A percentile compares a stretch with the other conserved stretches of the same genome.
These are phyloP conservation scores for Globisporangium spiculum DNA, from an alignment of 352 stramenopile genomes.

Conservation along the genomic window DNA sequence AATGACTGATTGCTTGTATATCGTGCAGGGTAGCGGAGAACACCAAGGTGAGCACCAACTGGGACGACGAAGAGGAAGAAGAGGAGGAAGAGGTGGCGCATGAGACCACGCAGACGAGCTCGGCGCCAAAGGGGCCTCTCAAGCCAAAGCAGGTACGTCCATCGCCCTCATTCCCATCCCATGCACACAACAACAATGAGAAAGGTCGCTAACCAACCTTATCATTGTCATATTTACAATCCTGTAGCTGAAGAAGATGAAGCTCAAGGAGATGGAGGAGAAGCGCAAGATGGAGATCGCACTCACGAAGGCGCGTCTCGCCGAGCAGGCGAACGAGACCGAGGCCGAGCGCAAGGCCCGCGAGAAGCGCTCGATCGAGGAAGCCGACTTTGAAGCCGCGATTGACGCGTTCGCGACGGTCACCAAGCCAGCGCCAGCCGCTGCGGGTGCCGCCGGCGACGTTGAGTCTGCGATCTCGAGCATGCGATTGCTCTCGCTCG, in stretches of 20 bases:
- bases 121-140: slow-evolving; percentile 46
- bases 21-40: slow-evolving; percentile 32
- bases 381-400: slow-evolving; percentile 73
- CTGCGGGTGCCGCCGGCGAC: slow-evolving; percentile 25
- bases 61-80: slow-evolving; percentile 79
- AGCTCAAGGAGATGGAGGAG: slow-evolving; percentile 83
- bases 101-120: slow-evolving; percentile 21
- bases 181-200: not conserved
- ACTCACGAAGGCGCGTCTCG: slow-evolving; percentile 69
- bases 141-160: slow-evolving; percentile 66
- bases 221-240: not conserved
- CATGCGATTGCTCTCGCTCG: slow-evolving; percentile 69
- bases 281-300: slow-evolving; percentile 78
- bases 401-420: slow-evolving; percentile 71
- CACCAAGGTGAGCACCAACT: slow-evolving; percentile 49
- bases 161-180: not conserved
- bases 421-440: slow-evolving; percentile 28
- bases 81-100: slow-evolving; percentile 44
- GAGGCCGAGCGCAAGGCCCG: slow-evolving; percentile 55
- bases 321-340: slow-evolving; percentile 65
- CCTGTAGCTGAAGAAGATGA: slow-evolving; percentile 75
- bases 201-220: not conserved
- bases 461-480: slow-evolving; percentile 44
- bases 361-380: slow-evolving; percentile 60
- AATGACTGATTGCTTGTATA: not conserved